Percentiles rank a stretch among this genome's conserved stretches.
These are phyloP conservation scores for Ophiocordyceps camponoti-floridani DNA, from an alignment of 2,329 filamentous ascomycete genomes.

Conservation along the genomic window DNA sequence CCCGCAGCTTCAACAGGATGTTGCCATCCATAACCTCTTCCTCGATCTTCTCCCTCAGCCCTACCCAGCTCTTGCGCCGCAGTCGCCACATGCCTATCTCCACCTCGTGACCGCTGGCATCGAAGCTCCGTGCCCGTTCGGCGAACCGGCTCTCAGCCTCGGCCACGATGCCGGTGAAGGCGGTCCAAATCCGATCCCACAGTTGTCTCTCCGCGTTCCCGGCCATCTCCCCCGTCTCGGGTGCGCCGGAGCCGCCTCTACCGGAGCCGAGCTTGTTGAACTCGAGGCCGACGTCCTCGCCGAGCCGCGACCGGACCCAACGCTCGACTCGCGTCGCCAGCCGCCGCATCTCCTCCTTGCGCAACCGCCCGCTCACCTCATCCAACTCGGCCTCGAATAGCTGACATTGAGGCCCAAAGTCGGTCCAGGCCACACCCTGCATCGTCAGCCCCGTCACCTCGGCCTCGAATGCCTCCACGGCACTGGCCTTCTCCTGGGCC, in stretches of 20 bases:
- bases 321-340: slow-evolving; percentile 81
- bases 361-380: slow-evolving; percentile 65
- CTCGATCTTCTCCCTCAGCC: slow-evolving; percentile 75
- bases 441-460: slow-evolving; percentile 62
- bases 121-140: slow-evolving; percentile 80
- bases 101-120: slow-evolving; percentile 80
- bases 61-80: slow-evolving; percentile 85
- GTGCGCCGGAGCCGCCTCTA: slow-evolving; percentile 63
- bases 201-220: slow-evolving; percentile 64
- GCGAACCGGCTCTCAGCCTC: slow-evolving; percentile 77
- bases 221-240: slow-evolving; percentile 59
- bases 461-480: slow-evolving; percentile 55
- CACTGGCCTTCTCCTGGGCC: slow-evolving; percentile 58
- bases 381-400: slow-evolving; percentile 84
- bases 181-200: slow-evolving; percentile 88
- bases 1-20: slow-evolving; percentile 79
- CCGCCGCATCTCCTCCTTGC: slow-evolving; percentile 91
- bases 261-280: slow-evolving; percentile 94
- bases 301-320: slow-evolving; percentile 77
- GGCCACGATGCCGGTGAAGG: slow-evolving; percentile 66
- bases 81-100: slow-evolving; percentile 85
- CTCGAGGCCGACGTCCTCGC: slow-evolving; percentile 76
- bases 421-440: slow-evolving; percentile 69
- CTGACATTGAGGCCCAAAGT: slow-evolving; percentile 61
- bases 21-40: slow-evolving; percentile 98